A percentile compares a stretch with the other conserved stretches of the same genome.
phyloP scores from a whole-genome alignment of 768 basidiomycete species.

The Guyanaporus albipodus region DNA sequence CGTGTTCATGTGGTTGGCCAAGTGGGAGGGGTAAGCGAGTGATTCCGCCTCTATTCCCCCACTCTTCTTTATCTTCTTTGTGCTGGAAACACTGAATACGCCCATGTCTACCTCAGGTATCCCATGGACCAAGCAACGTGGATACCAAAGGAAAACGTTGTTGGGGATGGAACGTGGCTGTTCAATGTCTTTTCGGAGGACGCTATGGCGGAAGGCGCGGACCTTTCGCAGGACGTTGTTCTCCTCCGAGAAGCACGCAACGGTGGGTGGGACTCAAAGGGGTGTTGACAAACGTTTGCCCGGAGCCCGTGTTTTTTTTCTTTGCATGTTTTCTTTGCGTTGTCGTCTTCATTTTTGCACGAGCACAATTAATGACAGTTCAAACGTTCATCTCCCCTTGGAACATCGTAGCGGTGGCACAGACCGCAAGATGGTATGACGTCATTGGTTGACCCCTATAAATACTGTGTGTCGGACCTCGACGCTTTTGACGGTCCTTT shows the following conservation, averaged over 20 bases:
- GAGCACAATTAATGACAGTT: too few relatives aligned
- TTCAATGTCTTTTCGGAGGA: conserved; percentile 16
- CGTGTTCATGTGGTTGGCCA: conserved; percentile 26
- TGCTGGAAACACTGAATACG: neutral
- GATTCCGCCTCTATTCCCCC: neutral
- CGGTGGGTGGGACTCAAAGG: conserved; percentile 13
- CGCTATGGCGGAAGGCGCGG: conserved; percentile 14
- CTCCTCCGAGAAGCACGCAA: conserved; percentile 23
- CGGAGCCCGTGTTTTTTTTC: too few relatives aligned
- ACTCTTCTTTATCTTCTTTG: neutral
- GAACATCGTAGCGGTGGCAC: too few relatives aligned
- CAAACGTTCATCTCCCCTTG: too few relatives aligned
- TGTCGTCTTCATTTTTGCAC: too few relatives aligned
- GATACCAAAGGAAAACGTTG: conserved; percentile 29
- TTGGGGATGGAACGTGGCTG: conserved; percentile 15
- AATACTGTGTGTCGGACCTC: conserved; percentile 15
- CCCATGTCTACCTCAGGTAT: conserved; percentile 10
- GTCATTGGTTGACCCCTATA: conserved; percentile 29
- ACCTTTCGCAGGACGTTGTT: conserved; percentile 15
- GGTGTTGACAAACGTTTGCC: too few relatives aligned
- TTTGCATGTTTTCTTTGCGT: too few relatives aligned
- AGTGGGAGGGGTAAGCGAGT: conserved; percentile 32
- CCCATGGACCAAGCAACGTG: conserved; percentile 27
- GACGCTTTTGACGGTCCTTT: conserved; percentile 1
- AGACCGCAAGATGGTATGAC: too few relatives aligned